A percentile compares a stretch with the other conserved stretches of the same genome.
These are phyloP conservation scores for Tricholoma matsutake DNA, from an alignment of 768 basidiomycete species.

Conservation along the genomic window DNA sequence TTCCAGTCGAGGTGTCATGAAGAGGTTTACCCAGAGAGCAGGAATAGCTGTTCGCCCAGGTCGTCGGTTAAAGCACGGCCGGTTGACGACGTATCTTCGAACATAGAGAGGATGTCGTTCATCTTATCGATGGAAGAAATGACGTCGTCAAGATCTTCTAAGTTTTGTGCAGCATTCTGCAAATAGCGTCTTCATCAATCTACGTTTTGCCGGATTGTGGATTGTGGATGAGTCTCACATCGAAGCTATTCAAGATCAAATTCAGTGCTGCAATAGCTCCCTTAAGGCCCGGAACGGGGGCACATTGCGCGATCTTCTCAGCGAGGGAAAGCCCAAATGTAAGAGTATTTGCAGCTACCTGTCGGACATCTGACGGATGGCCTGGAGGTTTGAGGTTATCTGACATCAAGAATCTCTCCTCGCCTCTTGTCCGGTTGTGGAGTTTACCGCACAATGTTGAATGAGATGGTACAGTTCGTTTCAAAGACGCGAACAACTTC, in stretches of 20 bases:
- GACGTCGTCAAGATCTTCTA: conserved; percentile 9
- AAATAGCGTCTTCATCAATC: not conserved
- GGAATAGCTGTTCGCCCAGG: conserved; percentile 13
- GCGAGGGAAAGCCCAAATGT: conserved; percentile 13
- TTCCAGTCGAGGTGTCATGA: not conserved
- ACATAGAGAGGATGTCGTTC: conserved; percentile 12
- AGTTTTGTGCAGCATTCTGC: conserved; percentile 10
- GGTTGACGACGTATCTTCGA: conserved; percentile 11
- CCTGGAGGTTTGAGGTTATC: not conserved
- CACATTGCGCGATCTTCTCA: conserved; percentile 15
- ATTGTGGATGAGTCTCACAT: conserved; percentile 5
- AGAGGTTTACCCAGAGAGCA: conserved; percentile 9
- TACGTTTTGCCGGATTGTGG: not conserved
- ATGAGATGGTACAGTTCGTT: not conserved
- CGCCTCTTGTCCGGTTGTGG: not conserved
- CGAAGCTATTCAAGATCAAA: conserved; percentile 9
- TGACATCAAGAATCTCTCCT: not conserved
- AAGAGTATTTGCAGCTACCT: conserved; percentile 10
- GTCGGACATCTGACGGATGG: conserved; percentile 3
- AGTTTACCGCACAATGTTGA: not conserved
- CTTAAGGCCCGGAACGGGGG: conserved; percentile 12
- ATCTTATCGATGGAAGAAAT: conserved; percentile 9
- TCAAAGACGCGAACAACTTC: not conserved
- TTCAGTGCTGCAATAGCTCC: conserved; percentile 10
- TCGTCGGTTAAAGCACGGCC: conserved; percentile 15